A percentile compares a stretch with the other conserved stretches of the same genome.
These are phyloP conservation scores for thale cress (Arabidopsis thaliana) DNA, from an alignment of 345 rosid species.

Conservation along the genomic window TAIR10.1 NC_003075.7:14226501-14227000, in stretches of 20 bases:
- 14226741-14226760: slow-evolving; percentile 15
- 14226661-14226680: slow-evolving; percentile 86
- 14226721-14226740: slow-evolving; percentile 18
- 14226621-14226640: slow-evolving; percentile 44
- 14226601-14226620: background rate
- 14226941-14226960: slow-evolving; percentile 45
- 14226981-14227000: slow-evolving; percentile 27
- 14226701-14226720: slow-evolving; percentile 38
- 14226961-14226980: slow-evolving; percentile 33
- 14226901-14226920: background rate
- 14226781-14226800: slow-evolving; percentile 62
- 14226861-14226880: too few species aligned
- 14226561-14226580: background rate
- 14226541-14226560: background rate
- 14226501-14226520: slow-evolving; percentile 28
- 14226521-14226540: background rate
- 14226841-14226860: slow-evolving; percentile 41
- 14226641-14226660: slow-evolving; percentile 59
- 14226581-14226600: background rate
- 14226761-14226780: background rate
- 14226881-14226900: background rate
- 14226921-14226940: slow-evolving; percentile 19
- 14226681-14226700: slow-evolving; percentile 85
- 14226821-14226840: slow-evolving; percentile 56
- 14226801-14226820: slow-evolving; percentile 76